phyloP scores from a whole-genome alignment of 2,329 filamentous ascomycete genomes.

The Aspergillus ochraceus region DNA sequence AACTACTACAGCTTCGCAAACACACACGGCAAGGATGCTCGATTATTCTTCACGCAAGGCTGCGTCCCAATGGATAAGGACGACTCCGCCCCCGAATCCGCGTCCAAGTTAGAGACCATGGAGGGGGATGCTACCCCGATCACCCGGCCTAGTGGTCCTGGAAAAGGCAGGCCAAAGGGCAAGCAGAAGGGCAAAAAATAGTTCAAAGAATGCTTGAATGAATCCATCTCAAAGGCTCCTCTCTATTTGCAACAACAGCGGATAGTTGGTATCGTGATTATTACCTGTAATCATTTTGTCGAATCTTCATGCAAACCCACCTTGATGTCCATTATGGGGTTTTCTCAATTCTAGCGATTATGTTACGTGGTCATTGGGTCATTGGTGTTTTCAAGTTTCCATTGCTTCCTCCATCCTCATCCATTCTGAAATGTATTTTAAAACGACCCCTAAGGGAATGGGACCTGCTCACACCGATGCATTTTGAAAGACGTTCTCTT shows the following conservation, averaged over 20 bases:
- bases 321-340: neutral
- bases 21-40: slow-evolving; percentile 67
- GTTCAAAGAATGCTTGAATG: slow-evolving; percentile 2
- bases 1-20: slow-evolving; percentile 94
- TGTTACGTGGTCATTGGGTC: neutral
- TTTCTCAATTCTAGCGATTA: neutral
- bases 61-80: slow-evolving; percentile 56
- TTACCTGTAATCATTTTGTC: neutral
- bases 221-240: neutral
- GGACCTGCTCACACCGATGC: neutral
- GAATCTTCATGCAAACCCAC: neutral
- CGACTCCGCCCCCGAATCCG: slow-evolving; percentile 22
- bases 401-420: neutral
- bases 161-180: slow-evolving; percentile 33
- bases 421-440: neutral
- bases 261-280: neutral
- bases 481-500: neutral
- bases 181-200: slow-evolving; percentile 30
- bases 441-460: neutral
- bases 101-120: slow-evolving; percentile 22
- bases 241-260: neutral
- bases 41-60: slow-evolving; percentile 90
- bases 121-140: slow-evolving; percentile 22
- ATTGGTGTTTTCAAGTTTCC: neutral
- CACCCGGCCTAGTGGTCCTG: slow-evolving; percentile 14